Conservation (phyloP, 2,329 filamentous ascomycete genomes). For the Metarhizium guizhouense region DNA sequence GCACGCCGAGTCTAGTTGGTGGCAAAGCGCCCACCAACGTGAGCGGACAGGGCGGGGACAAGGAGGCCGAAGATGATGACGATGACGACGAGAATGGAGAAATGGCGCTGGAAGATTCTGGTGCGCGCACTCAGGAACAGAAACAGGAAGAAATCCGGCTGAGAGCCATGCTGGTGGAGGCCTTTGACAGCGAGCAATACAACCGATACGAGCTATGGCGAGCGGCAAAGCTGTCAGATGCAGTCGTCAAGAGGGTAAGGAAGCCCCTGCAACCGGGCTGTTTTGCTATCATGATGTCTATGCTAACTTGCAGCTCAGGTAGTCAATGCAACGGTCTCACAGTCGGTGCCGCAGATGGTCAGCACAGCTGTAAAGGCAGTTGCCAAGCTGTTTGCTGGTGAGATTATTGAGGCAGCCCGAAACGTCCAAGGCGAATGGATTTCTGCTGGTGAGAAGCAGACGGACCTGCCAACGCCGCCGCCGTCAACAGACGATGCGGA, state of each 20-base stretch:
- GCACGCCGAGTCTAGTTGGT: conserved; percentile 34
- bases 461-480: conserved; percentile 38
- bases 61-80: conserved; percentile 44
- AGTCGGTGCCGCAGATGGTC: conserved; percentile 65
- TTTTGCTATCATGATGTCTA: background rate
- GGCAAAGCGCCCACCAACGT: conserved; percentile 31
- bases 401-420: conserved; percentile 64
- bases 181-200: conserved; percentile 58
- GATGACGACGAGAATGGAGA: conserved; percentile 49
- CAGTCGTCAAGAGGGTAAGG: conserved; percentile 58
- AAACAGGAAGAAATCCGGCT: conserved; percentile 52
- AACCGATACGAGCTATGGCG: conserved; percentile 64
- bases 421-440: conserved; percentile 66
- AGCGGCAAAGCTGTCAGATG: conserved; percentile 57
- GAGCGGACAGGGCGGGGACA: conserved; percentile 36
- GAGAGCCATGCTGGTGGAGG: conserved; percentile 52
- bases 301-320: conserved; percentile 34
- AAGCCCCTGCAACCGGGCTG: background rate
- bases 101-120: conserved; percentile 48
- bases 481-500: conserved; percentile 22
- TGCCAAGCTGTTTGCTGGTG: conserved; percentile 68
- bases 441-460: conserved; percentile 47
- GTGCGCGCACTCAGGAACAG: conserved; percentile 57
- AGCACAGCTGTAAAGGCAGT: conserved; percentile 69
- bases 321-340: conserved; percentile 72